Evolutionary conservation across 1,284 basidiomycete species (phyloP).

Genomic region (Malassezia caprae): DNA sequence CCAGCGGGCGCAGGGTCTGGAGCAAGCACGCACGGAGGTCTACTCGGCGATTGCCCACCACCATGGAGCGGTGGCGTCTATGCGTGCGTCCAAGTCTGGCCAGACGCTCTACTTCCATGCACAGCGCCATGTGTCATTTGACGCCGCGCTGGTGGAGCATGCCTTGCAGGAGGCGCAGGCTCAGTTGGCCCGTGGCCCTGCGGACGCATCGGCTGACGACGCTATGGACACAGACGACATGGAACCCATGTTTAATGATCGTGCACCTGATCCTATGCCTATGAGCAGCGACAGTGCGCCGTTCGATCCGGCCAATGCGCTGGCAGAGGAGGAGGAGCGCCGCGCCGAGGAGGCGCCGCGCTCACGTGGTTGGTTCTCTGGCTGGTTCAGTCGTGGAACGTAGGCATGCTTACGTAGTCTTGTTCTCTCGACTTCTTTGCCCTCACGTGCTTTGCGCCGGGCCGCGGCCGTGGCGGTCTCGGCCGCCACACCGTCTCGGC

Average conservation of each 20-base stretch:
- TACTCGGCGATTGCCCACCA: background rate
- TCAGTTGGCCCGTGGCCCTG: background rate
- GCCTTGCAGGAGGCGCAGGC: constrained; percentile 19
- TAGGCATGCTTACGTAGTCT: constrained; percentile 1
- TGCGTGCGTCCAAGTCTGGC: constrained; percentile 29
- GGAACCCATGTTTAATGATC: constrained; percentile 12
- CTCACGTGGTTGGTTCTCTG: constrained; percentile 31
- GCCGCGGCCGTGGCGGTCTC: background rate
- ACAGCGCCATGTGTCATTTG: constrained; percentile 41
- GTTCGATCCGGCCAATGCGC: constrained; percentile 32
- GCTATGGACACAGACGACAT: constrained; percentile 8
- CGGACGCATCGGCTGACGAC: constrained; percentile 6
- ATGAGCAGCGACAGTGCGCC: constrained; percentile 15
- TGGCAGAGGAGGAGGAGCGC: constrained; percentile 34
- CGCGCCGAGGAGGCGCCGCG: constrained; percentile 3
- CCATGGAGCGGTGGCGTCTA: constrained; percentile 1
- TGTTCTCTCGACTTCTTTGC: background rate
- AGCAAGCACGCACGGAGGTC: background rate
- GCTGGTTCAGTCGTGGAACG: constrained; percentile 29
- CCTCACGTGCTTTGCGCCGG: background rate
- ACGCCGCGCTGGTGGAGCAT: constrained; percentile 28
- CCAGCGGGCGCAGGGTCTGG: constrained; percentile 21
- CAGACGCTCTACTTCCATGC: constrained; percentile 35
- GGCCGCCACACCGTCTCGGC: constrained; percentile 6
- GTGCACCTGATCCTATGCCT: background rate